A percentile compares a stretch with the other conserved stretches of the same genome.
Conservation (phyloP, 352 stramenopile species). For the Phytophthora constricta region DNA sequence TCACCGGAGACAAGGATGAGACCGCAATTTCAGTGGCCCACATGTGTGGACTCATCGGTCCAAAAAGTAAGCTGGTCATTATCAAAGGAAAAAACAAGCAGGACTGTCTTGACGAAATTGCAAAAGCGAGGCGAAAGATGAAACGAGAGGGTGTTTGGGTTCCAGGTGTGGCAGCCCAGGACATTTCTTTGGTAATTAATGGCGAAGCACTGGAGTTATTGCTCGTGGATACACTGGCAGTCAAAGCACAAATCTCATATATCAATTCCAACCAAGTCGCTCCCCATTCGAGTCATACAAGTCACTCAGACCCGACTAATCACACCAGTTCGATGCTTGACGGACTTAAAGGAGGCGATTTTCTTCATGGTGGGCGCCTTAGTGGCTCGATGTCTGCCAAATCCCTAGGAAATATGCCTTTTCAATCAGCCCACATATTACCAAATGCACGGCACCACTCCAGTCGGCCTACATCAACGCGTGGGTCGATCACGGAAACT, state of each 20-base stretch:
- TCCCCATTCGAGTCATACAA: slow-evolving; percentile 10
- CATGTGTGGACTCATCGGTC: slow-evolving; percentile 92
- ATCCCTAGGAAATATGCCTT: slow-evolving; percentile 49
- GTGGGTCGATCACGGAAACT: slow-evolving; percentile 34
- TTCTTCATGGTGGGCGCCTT: slow-evolving; percentile 8
- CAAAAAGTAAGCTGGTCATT: slow-evolving; percentile 82
- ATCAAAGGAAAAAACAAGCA: slow-evolving; percentile 85
- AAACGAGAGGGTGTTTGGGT: slow-evolving; percentile 85
- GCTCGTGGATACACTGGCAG: slow-evolving; percentile 48
- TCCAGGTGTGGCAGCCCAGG: slow-evolving; percentile 69
- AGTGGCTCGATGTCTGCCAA: slow-evolving; percentile 61
- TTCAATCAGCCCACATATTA: slow-evolving; percentile 28
- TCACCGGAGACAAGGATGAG: slow-evolving; percentile 99
- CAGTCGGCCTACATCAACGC: slow-evolving; percentile 40
- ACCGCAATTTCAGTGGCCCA: slow-evolving; percentile 99
- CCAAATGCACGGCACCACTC: slow-evolving; percentile 38
- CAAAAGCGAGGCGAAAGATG: slow-evolving; percentile 70
- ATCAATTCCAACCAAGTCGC: slow-evolving; percentile 27
- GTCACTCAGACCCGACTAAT: slow-evolving; percentile 7
- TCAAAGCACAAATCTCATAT: slow-evolving; percentile 23
- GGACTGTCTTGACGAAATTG: slow-evolving; percentile 84
- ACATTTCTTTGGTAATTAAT: slow-evolving; percentile 86
- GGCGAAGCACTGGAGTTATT: slow-evolving; percentile 80
- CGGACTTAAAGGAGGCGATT: slow-evolving; percentile 19
- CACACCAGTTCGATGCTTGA: slow-evolving; percentile 14